Base-by-base conservation (phyloP, 345 rosid species). In the Theobroma cacao region DNA sequence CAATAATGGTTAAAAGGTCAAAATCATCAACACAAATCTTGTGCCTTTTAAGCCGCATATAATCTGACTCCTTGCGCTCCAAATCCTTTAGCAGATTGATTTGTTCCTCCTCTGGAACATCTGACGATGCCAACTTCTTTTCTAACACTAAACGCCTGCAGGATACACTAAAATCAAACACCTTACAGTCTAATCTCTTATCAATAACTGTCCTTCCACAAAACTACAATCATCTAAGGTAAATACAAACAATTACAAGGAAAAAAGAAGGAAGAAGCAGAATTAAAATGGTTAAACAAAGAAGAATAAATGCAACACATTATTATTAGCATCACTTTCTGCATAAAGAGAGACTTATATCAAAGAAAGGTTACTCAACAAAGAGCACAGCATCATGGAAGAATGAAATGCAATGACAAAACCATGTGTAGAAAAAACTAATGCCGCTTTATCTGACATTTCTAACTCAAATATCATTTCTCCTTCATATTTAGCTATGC, bases 11-110 rank as follows among this genome's bases (percentile, higher is more conserved):
- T 45, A 95, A 86, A 80, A 91, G 92, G 71, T 90, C 91, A 68
- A 95, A 93, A 85, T 95, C 99, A 75, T 92, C 93, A 81, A 91
- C 95, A 50, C 92, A 91, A 65, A 93, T 88, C 79, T 91, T 88
- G 86, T 92, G 91, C 84, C 98, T 87, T 87, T 92, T 91, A 56
- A 95, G 87, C 48, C 96, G 85, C 79, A 94, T 93, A 81, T 88
- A 93, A 77, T 95, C 92, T 14, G 99, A 92, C 77, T 95, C 99
- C 75, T 88, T 91, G 62, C 92, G 86, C 82, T 93, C 94, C 78
- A 93, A 88, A 74, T 93, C 93, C 89, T 93, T 94, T 50, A 92
- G 83, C 75, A 90, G 78, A 84, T 89, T 87, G 20, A 79, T 80
- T 79, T 91, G 95, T 67, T 93, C 98, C 85, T 92, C 91, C 77